Base-by-base conservation (phyloP, 164 flowering plant species). In the Paratinospora sagittata region DNA sequence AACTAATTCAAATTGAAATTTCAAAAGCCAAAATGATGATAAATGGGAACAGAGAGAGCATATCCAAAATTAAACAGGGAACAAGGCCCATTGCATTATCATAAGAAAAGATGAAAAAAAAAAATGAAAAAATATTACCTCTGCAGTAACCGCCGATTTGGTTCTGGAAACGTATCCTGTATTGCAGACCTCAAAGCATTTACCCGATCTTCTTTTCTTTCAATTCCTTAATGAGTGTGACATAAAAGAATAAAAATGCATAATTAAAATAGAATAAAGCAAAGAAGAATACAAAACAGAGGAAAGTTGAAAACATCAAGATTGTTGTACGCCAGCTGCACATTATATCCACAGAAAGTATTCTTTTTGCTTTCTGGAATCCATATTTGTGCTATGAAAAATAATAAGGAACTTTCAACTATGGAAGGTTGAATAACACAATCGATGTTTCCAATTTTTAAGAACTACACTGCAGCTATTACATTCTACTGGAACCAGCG, bases 81-180 rank as follows among this genome's bases (percentile, higher is more conserved):
- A 19, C 66, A 27, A 14, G 58, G 58, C 2, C n/a, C 58, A 52
- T 14, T 52, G 0, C 58, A 52, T 52, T 52, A 3, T 52, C 19
- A 11, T 39, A 39, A 39, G 30, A 27, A 70, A 33, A 17, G 52
- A 47, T 13, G 6, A 14, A 24, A 33, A 34, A 62, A n/a, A 21
- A 45, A n/a, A n/a, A 7, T 41, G 45, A n/a, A 39, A 43, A 27
- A 62, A 19, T 0, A 21, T 27, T 67, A 91, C 99, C 99, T 90
- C 76, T 92, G 99, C 49, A 96, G 79, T 43, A 96, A 78, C 26
- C 95, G 89, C 43, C 97, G 81, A 74, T 96, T 96, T 77, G 99
- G 99, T 74, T 96, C 99, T 27, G 99, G 99, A 84, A 93, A 96
- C 52, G 96, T 87, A 74, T 96, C 99, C 67, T 84, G 70, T 77